These are phyloP conservation scores for Coemansia sp. DNA, from an alignment of 192 early-diverging fungal genomes.

Conservation along the genomic window DNA sequence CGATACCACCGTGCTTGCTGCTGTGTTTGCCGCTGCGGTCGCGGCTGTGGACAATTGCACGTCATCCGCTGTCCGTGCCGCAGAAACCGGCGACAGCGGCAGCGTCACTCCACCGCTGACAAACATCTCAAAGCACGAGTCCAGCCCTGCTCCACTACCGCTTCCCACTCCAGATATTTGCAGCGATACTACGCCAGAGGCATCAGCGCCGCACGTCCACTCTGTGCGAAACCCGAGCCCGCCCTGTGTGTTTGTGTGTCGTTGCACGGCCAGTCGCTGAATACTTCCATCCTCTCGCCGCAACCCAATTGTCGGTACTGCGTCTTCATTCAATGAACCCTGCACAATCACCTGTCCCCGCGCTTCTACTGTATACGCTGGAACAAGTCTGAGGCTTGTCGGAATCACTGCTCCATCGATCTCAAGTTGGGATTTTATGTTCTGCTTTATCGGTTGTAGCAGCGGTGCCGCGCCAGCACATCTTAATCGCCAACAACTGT, in stretches of 20 bases:
- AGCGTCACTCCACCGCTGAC: background rate
- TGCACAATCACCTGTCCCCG: constrained; percentile 5
- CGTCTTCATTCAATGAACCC: background rate
- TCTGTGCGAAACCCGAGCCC: background rate
- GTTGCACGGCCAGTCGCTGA: background rate
- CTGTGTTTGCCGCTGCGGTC: background rate
- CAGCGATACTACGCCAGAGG: background rate
- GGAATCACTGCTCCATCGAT: constrained; percentile 17
- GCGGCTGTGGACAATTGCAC: constrained; percentile 1
- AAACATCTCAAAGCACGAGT: background rate
- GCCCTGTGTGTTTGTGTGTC: background rate
- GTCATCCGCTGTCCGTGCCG: background rate
- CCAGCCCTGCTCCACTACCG: background rate
- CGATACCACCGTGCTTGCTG: background rate
- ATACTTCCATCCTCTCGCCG: background rate
- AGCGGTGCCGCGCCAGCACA: constrained; percentile 10
- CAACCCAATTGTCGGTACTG: background rate
- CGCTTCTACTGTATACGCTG: constrained; percentile 15
- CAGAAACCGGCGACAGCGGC: background rate
- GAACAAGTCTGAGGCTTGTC: constrained; percentile 16
- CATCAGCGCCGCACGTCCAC: background rate
- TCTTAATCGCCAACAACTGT: constrained; percentile 16
- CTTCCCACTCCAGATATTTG: background rate
- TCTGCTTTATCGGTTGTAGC: constrained; percentile 12
- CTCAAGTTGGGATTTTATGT: constrained; percentile 9